Evolutionary conservation across 2,329 filamentous ascomycete species (phyloP).

Genomic region (Dactylellina drechsleri): DNA sequence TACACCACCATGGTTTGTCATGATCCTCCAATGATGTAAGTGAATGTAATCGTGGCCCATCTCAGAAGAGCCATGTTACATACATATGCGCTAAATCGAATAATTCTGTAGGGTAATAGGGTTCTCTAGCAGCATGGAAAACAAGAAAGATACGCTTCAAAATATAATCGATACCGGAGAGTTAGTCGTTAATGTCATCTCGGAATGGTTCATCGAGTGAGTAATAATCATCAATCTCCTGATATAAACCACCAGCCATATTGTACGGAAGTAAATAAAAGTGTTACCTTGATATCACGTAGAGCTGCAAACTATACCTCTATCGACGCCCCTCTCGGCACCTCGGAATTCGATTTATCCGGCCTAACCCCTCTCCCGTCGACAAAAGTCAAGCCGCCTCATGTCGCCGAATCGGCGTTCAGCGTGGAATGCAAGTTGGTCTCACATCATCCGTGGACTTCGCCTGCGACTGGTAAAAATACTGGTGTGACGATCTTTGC

Average conservation of each 20-base stretch:
- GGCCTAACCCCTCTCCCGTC: constrained; percentile 78
- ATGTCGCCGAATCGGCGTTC: constrained; percentile 85
- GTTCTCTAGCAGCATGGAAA: constrained; percentile 68
- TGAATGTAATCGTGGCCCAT: too few species aligned
- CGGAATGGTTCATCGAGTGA: constrained; percentile 79
- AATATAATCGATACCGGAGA: constrained; percentile 78
- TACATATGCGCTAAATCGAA: constrained; percentile 57
- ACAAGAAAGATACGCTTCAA: constrained; percentile 79
- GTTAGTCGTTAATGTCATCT: constrained; percentile 87
- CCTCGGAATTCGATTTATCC: constrained; percentile 80
- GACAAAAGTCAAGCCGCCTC: constrained; percentile 73
- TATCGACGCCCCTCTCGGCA: constrained; percentile 80
- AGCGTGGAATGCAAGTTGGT: constrained; percentile 83
- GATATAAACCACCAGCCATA: not conserved
- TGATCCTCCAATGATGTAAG: constrained; percentile 82
- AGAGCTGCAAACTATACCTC: constrained; percentile 80
- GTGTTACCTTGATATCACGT: too few species aligned
- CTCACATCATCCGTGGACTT: constrained; percentile 78
- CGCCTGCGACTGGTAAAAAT: constrained; percentile 75
- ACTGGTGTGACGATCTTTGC: constrained; percentile 79
- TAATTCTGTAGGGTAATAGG: constrained; percentile 62
- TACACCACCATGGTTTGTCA: constrained; percentile 86
- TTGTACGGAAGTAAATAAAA: too few species aligned
- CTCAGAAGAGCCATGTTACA: constrained; percentile 64
- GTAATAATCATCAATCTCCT: not conserved